Conservation (phyloP, 805 yeast species). For the Teunomyces lycoperdinae region DNA sequence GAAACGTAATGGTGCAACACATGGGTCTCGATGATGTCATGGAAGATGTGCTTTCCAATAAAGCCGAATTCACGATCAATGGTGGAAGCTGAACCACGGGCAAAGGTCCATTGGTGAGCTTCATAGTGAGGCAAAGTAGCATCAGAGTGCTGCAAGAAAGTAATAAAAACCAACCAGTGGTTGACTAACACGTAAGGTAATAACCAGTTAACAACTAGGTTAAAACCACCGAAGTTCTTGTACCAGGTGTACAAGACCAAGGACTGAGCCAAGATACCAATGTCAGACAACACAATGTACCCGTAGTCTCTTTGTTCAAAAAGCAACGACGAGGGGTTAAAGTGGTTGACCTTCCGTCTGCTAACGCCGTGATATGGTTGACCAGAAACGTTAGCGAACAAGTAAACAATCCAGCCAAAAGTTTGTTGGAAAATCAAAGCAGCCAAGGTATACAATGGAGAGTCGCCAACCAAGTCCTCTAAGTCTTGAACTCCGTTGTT, state of each 20-base stretch:
- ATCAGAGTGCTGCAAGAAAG: constrained; percentile 62
- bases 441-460: constrained; percentile 48
- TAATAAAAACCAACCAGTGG: constrained; percentile 65
- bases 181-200: constrained; percentile 59
- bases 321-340: constrained; percentile 52
- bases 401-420: constrained; percentile 52
- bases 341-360: constrained; percentile 46
- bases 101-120: constrained; percentile 57
- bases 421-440: constrained; percentile 51
- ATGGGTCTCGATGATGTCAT: constrained; percentile 58
- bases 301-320: constrained; percentile 55
- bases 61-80: constrained; percentile 62
- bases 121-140: constrained; percentile 59
- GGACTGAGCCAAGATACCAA: constrained; percentile 48
- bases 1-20: constrained; percentile 56
- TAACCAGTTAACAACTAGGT: constrained; percentile 53
- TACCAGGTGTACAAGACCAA: constrained; percentile 53
- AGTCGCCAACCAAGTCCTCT: constrained; percentile 51
- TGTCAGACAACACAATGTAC: constrained; percentile 53
- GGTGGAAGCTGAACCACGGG: constrained; percentile 66
- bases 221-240: constrained; percentile 46
- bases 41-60: constrained; percentile 55
- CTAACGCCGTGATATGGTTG: constrained; percentile 44
- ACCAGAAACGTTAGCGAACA: constrained; percentile 51
- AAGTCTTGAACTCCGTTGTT: constrained; percentile 29